Evolutionary conservation across 805 yeast genomes (phyloP).

Genomic region (Candida dajiaensis): DNA sequence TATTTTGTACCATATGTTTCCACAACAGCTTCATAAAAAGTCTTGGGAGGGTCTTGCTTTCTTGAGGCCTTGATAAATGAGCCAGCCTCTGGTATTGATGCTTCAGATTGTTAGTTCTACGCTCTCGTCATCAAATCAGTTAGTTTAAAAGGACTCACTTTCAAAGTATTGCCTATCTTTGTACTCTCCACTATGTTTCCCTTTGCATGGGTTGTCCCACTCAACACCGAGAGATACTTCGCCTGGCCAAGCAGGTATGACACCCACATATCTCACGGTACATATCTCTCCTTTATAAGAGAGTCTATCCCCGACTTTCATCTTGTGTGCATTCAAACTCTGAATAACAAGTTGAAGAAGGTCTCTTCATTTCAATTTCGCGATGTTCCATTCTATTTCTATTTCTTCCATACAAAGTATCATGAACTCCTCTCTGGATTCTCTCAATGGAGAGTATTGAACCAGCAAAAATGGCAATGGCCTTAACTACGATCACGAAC

Average conservation of each 20-base stretch:
- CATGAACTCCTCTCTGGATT: too few relatives aligned
- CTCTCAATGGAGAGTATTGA: too few relatives aligned
- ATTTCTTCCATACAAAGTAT: too few relatives aligned
- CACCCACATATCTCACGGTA: conserved; percentile 60
- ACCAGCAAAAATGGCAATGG: too few relatives aligned
- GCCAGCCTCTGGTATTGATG: conserved; percentile 37
- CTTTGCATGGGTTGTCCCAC: conserved; percentile 71
- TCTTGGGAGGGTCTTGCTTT: conserved; percentile 25
- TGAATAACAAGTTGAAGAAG: too few relatives aligned
- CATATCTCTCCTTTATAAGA: conserved; percentile 42
- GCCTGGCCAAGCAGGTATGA: conserved; percentile 56
- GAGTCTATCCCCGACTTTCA: conserved; percentile 25
- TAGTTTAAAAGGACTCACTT: conserved; percentile 7
- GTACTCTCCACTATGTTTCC: conserved; percentile 64
- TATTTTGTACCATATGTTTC: conserved; percentile 40
- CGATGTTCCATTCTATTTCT: too few relatives aligned
- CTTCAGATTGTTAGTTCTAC: not conserved
- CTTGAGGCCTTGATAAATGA: conserved; percentile 53
- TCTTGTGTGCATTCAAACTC: too few relatives aligned
- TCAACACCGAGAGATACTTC: conserved; percentile 67
- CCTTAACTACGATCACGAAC: too few relatives aligned
- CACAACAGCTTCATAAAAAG: conserved; percentile 45
- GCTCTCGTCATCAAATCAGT: conserved; percentile 10
- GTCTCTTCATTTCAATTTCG: too few relatives aligned
- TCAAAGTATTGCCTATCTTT: conserved; percentile 52